phyloP scores from a whole-genome alignment of 2,329 filamentous ascomycete species.

The Clarireedia homoeocarpa region DNA sequence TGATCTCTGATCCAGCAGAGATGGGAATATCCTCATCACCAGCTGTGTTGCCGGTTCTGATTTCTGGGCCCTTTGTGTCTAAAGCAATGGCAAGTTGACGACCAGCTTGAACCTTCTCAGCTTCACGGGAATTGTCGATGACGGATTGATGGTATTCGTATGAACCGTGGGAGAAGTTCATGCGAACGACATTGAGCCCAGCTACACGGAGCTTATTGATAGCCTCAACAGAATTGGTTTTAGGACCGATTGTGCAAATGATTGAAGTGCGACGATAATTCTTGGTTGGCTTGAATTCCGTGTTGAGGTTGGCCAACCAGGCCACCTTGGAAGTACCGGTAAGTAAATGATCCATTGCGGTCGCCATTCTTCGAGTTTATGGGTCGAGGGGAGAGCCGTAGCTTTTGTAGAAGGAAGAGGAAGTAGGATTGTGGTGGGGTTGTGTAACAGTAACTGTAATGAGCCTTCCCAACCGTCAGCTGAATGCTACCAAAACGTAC shows the following conservation, averaged over 20 bases:
- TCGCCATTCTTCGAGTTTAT: slow-evolving; percentile 33
- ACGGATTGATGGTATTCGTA: slow-evolving; percentile 98
- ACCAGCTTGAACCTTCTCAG: slow-evolving; percentile 68
- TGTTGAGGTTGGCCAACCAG: slow-evolving; percentile 70
- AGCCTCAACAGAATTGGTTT: slow-evolving; percentile 96
- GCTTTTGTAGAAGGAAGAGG: background rate
- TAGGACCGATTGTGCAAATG: slow-evolving; percentile 90
- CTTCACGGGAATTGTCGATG: slow-evolving; percentile 88
- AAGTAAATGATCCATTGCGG: slow-evolving; percentile 79
- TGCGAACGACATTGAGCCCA: slow-evolving; percentile 96
- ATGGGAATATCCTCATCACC: slow-evolving; percentile 73
- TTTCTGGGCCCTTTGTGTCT: slow-evolving; percentile 75
- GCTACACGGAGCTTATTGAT: slow-evolving; percentile 88
- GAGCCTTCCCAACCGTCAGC: slow-evolving; percentile 2
- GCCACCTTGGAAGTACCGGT: slow-evolving; percentile 63
- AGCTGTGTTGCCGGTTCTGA: slow-evolving; percentile 71
- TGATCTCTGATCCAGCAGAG: slow-evolving; percentile 73
- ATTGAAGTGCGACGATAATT: slow-evolving; percentile 96
- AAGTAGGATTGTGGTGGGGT: background rate
- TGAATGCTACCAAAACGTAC: background rate
- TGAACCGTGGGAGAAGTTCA: slow-evolving; percentile 97
- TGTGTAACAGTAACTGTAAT: background rate
- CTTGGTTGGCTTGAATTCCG: slow-evolving; percentile 64
- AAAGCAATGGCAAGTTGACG: slow-evolving; percentile 94
- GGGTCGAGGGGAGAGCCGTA: background rate